These are phyloP conservation scores for Monosporascus sp. DNA, from an alignment of 2,329 filamentous ascomycete genomes.

Conservation along the genomic window DNA sequence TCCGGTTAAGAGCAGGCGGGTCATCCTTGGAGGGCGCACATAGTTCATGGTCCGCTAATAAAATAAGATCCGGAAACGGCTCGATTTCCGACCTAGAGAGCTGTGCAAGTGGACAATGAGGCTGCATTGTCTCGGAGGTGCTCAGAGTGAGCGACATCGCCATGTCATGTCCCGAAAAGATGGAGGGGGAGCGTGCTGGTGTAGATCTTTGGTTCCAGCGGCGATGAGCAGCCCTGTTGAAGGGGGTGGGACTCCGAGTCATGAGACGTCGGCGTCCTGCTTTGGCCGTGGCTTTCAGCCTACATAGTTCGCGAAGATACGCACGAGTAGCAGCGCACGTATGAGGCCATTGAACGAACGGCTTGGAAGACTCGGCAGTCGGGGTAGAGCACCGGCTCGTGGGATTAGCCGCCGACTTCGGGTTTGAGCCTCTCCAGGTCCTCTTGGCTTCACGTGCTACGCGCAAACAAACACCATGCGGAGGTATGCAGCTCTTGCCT, in stretches of 20 bases:
- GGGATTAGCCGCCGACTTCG: conserved; percentile 26
- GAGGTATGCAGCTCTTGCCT: conserved; percentile 59
- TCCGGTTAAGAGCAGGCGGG: conserved; percentile 18
- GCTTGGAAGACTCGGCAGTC: conserved; percentile 40
- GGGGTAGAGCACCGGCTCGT: conserved; percentile 54
- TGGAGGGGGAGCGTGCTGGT: conserved; percentile 39
- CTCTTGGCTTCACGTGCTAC: conserved; percentile 62
- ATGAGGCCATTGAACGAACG: conserved; percentile 60
- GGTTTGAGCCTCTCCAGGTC: conserved; percentile 60
- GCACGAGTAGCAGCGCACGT: conserved; percentile 58
- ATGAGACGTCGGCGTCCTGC: conserved; percentile 42
- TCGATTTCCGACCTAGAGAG: conserved; percentile 43
- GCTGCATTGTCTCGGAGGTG: conserved; percentile 62
- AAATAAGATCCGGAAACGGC: conserved; percentile 11
- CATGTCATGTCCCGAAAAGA: conserved; percentile 59
- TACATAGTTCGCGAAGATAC: conserved; percentile 60
- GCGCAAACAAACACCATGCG: conserved; percentile 58
- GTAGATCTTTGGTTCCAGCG: conserved; percentile 45
- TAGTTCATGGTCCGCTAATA: conserved; percentile 2
- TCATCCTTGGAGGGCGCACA: conserved; percentile 3
- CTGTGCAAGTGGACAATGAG: conserved; percentile 55
- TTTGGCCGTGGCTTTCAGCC: conserved; percentile 43
- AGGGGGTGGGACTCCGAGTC: conserved; percentile 52
- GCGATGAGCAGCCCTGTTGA: conserved; percentile 45
- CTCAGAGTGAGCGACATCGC: conserved; percentile 57